Percentiles rank a stretch among this genome's conserved stretches.
phyloP scores from a whole-genome alignment of 768 basidiomycete genomes.

The Lactarius pseudohatsudake region DNA sequence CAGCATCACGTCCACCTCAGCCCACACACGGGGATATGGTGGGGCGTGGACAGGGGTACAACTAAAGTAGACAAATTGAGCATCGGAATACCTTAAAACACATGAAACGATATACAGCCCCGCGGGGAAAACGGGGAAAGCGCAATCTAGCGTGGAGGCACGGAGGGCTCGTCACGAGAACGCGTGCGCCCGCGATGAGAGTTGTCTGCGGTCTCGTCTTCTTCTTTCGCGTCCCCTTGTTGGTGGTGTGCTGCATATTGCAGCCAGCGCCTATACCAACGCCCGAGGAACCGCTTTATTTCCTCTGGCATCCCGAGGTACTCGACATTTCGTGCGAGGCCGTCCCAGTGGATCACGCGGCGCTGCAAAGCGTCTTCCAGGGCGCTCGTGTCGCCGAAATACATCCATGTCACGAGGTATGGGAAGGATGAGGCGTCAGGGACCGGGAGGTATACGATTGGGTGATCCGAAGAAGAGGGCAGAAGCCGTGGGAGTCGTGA shows the following conservation, averaged over 20 bases:
- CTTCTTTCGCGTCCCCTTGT: constrained; percentile 5
- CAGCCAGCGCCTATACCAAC: constrained; percentile 71
- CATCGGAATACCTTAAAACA: neutral
- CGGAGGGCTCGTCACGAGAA: constrained; percentile 13
- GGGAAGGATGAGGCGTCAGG: constrained; percentile 74
- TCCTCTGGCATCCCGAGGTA: constrained; percentile 76
- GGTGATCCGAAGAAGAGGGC: constrained; percentile 62
- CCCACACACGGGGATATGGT: neutral
- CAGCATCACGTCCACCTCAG: neutral
- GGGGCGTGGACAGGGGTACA: neutral
- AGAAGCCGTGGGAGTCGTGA: constrained; percentile 65
- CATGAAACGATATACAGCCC: neutral
- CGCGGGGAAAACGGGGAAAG: too few relatives aligned
- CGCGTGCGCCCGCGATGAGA: constrained; percentile 12
- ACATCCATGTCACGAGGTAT: constrained; percentile 76
- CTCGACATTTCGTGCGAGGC: constrained; percentile 85
- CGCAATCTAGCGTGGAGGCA: constrained; percentile 16
- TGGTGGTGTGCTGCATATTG: constrained; percentile 29
- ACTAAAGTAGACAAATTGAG: constrained; percentile 8
- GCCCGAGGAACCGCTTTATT: constrained; percentile 73
- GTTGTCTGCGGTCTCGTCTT: constrained; percentile 14
- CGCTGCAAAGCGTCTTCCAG: constrained; percentile 68
- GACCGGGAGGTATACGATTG: constrained; percentile 69
- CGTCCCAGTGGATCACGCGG: constrained; percentile 77
- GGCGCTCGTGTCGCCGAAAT: constrained; percentile 66